Evolutionary conservation across 2,329 filamentous ascomycete species (phyloP).

Genomic region (Xylaria sp.): DNA sequence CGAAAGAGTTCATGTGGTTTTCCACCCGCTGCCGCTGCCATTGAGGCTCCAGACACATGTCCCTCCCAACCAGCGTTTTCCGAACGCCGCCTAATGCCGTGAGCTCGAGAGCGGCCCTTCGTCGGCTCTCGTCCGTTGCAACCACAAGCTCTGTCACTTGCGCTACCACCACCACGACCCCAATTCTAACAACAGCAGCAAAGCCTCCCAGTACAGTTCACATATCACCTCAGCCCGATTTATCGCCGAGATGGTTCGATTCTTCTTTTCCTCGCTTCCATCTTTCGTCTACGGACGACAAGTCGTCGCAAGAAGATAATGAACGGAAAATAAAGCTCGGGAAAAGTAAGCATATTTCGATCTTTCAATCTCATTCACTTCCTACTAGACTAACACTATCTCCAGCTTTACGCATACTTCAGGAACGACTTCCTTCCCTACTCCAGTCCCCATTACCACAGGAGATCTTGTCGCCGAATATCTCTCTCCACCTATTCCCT

Average conservation of each 20-base stretch:
- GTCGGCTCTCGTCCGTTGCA: conserved; percentile 27
- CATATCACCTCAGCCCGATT: conserved; percentile 29
- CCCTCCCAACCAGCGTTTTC: conserved; percentile 37
- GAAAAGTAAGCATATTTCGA: conserved; percentile 52
- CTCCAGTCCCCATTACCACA: conserved; percentile 70
- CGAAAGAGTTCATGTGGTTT: conserved; percentile 32
- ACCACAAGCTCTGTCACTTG: conserved; percentile 3
- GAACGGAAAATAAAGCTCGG: conserved; percentile 65
- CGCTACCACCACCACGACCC: conserved; percentile 12
- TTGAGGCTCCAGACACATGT: conserved; percentile 39
- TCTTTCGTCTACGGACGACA: conserved; percentile 22
- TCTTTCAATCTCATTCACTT: conserved; percentile 6
- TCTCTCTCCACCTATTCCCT: conserved; percentile 71
- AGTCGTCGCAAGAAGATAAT: conserved; percentile 47
- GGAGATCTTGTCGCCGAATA: conserved; percentile 75
- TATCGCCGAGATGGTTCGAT: conserved; percentile 49
- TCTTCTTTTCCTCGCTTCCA: conserved; percentile 39
- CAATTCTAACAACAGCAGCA: conserved; percentile 13
- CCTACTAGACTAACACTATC: conserved; percentile 15
- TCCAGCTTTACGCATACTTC: conserved; percentile 64
- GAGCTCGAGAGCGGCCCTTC: conserved; percentile 30
- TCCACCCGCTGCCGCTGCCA: conserved; percentile 20
- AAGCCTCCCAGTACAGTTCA: conserved; percentile 14
- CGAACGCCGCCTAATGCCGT: conserved; percentile 36
- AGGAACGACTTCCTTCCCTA: conserved; percentile 68